These are phyloP conservation scores for Paramecium sonneborni DNA, from an alignment of 73 alveolate genomes.

Conservation along the genomic window DNA sequence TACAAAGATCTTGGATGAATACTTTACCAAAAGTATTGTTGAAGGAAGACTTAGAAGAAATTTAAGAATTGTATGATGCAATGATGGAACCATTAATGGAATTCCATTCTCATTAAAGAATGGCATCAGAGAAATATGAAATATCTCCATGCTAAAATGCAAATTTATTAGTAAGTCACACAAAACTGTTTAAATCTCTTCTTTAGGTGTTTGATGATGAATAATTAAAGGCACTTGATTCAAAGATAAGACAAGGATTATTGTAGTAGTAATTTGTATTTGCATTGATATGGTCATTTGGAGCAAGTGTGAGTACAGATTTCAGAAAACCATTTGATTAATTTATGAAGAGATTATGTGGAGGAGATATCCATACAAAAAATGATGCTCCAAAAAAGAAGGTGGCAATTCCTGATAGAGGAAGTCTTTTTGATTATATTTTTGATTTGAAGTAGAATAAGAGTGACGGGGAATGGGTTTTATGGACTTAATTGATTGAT, in stretches of 20 bases:
- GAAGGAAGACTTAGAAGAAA: conserved; percentile 81
- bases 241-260: conserved; percentile 53
- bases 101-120: conserved; percentile 56
- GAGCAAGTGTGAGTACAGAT: conserved; percentile 94
- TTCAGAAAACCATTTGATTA: conserved; percentile 91
- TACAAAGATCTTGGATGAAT: conserved; percentile 91
- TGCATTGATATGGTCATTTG: conserved; percentile 97
- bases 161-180: conserved; percentile 71
- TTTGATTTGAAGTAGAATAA: conserved; percentile 91
- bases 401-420: conserved; percentile 96
- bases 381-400: conserved; percentile 87
- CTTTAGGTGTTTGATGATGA: conserved; percentile 85
- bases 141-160: conserved; percentile 86
- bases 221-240: conserved; percentile 64
- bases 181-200: conserved; percentile 78
- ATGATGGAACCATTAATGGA: conserved; percentile 85
- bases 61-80: conserved; percentile 83
- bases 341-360: conserved; percentile 89
- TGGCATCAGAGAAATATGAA: conserved; percentile 73
- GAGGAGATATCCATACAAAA: conserved; percentile 82
- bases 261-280: conserved; percentile 77
- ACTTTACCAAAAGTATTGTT: conserved; percentile 80
- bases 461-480: conserved; percentile 82
- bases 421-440: conserved; percentile 95
- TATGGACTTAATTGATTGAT: conserved; percentile 93